Percentiles rank a stretch among this genome's conserved stretches.
phyloP scores from a whole-genome alignment of 2,329 filamentous ascomycete species.

The Coccinonectria pachysandricola region DNA sequence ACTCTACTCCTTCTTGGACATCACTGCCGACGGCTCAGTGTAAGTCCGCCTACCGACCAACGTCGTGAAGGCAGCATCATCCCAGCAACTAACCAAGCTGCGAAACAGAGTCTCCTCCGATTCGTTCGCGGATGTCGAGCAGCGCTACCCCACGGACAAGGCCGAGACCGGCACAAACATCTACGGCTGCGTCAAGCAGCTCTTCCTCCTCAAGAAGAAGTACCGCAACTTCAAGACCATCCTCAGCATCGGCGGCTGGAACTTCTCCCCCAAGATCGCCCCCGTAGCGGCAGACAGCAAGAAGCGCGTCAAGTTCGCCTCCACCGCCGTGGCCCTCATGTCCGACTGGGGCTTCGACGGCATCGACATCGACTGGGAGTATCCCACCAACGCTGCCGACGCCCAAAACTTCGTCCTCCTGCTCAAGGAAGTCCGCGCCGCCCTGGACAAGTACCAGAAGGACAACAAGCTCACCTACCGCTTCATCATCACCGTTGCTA shows the following conservation, averaged over 20 bases:
- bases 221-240: conserved; percentile 69
- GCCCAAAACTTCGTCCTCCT: conserved; percentile 19
- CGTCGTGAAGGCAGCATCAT: fast-evolving
- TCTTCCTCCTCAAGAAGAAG: conserved; percentile 64
- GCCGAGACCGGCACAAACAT: conserved; percentile 51
- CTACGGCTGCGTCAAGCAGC: conserved; percentile 69
- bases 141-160: conserved; percentile 58
- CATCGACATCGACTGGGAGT: conserved; percentile 49
- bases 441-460: conserved; percentile 32
- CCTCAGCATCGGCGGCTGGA: conserved; percentile 77
- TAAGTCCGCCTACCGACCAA: conserved; percentile 17
- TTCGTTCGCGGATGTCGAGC: conserved; percentile 43
- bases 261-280: conserved; percentile 45
- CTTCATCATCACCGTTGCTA: conserved; percentile 42
- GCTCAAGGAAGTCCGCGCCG: conserved; percentile 21
- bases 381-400: conserved; percentile 30
- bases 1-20: conserved; percentile 48
- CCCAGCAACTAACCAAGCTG: conserved; percentile 1
- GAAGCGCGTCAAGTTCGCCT: conserved; percentile 56
- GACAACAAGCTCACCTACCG: conserved; percentile 31
- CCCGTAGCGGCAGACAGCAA: conserved; percentile 49
- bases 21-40: conserved; percentile 36
- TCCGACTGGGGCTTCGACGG: conserved; percentile 55
- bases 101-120: conserved; percentile 19
- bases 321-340: conserved; percentile 57